Evolutionary conservation across 495 filamentous ascomycete species (phyloP).

Genomic region (Lasiosphaeria ovina): DNA sequence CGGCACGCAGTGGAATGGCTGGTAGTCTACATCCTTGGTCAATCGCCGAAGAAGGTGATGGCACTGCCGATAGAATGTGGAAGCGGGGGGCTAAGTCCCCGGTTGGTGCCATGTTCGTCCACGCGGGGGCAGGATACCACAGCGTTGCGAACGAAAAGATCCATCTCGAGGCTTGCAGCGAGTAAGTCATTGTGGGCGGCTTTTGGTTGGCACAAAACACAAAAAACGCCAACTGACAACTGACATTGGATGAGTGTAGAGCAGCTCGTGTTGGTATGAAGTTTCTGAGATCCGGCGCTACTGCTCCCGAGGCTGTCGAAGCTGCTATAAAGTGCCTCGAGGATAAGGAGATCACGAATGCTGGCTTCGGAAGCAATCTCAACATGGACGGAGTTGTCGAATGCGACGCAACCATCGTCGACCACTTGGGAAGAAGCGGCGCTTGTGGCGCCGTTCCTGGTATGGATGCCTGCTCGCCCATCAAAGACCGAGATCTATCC

Average conservation of each 20-base stretch:
- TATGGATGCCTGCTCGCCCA: constrained; percentile 46
- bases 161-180: constrained; percentile 80
- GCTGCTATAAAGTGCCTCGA: constrained; percentile 83
- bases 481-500: neutral
- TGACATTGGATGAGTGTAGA: constrained; percentile 42
- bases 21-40: neutral
- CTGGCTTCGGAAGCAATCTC: constrained; percentile 95
- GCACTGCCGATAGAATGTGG: constrained; percentile 23
- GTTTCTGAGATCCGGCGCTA: constrained; percentile 71
- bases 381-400: constrained; percentile 86
- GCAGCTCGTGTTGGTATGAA: constrained; percentile 77
- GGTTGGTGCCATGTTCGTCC: constrained; percentile 77
- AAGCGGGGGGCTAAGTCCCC: constrained; percentile 21
- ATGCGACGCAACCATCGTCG: constrained; percentile 88
- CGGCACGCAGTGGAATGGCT: neutral
- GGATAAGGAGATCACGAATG: constrained; percentile 92
- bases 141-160: constrained; percentile 75
- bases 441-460: constrained; percentile 86
- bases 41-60: constrained; percentile 20
- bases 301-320: constrained; percentile 88
- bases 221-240: constrained; percentile 5
- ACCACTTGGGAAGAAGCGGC: constrained; percentile 86
- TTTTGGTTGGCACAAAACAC: neutral
- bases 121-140: constrained; percentile 96
- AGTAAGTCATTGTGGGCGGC: constrained; percentile 56